These are phyloP conservation scores for Lipomyces orientalis DNA, from an alignment of 805 yeast species.

Conservation along the genomic window DNA sequence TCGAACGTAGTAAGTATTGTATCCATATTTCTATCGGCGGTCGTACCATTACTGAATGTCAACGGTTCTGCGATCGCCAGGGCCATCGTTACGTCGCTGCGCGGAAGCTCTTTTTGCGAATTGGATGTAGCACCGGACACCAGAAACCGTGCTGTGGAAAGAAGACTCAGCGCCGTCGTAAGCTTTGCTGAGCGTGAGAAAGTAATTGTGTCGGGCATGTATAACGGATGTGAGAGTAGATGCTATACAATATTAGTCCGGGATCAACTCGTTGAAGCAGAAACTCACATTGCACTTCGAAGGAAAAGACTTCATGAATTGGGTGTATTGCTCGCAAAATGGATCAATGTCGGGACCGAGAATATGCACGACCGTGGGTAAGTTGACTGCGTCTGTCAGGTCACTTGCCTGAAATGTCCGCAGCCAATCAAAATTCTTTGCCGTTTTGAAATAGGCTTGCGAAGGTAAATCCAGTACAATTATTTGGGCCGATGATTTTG, in stretches of 20 bases:
- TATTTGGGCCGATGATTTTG: slow-evolving; percentile 62
- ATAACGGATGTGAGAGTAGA: slow-evolving; percentile 71
- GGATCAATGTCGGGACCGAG: slow-evolving; percentile 68
- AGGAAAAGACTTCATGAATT: slow-evolving; percentile 54
- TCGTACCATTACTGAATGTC: not conserved
- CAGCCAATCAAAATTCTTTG: slow-evolving; percentile 25
- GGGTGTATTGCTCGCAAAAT: slow-evolving; percentile 50
- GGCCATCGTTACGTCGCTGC: not conserved
- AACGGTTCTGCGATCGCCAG: not conserved
- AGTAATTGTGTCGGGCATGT: slow-evolving; percentile 66
- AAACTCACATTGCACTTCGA: not conserved
- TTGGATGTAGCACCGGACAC: not conserved
- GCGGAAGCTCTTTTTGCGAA: not conserved
- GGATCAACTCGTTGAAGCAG: not conserved
- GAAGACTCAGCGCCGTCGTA: not conserved
- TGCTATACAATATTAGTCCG: slow-evolving; percentile 48
- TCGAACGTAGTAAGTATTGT: too few relatives aligned
- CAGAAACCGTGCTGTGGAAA: not conserved
- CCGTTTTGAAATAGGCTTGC: slow-evolving; percentile 49
- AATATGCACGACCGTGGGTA: slow-evolving; percentile 68
- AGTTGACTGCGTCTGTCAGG: not conserved
- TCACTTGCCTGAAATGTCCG: not conserved
- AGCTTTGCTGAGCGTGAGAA: slow-evolving; percentile 58
- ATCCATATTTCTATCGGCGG: not conserved
- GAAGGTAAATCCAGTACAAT: slow-evolving; percentile 78